Base-by-base conservation (phyloP, 192 early-diverging fungal genomes). In the Coemansia sp. region DNA sequence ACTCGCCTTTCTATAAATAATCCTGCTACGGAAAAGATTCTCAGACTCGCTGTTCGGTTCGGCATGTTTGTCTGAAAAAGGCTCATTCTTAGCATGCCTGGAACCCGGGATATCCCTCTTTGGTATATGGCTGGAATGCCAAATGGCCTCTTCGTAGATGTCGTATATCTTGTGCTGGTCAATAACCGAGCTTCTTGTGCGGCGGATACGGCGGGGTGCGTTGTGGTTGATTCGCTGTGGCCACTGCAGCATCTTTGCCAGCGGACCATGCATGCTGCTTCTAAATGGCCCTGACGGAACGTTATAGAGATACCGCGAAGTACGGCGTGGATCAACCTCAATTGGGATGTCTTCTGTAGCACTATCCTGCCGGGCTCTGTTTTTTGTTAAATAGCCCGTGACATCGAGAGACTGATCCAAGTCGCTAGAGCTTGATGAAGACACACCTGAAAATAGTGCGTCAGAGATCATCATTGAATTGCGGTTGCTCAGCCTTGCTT, bases 161-260 rank as follows among this genome's bases (percentile, higher is more conserved):
- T 76, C 74, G 63, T 82, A 82, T 19, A 82, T 82, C 66, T 76
- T 82, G 71, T 82, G 67, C 59, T 82, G 79, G 42, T 76, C 71
- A 7, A 76, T 32, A 11, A 73, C 63, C 19, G 66, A 65, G 56
- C 70, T 72, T 16, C 61, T 67, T 22, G 67, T 57, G 0, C 71
- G 66, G 1, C 63, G 56, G 8, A 64, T 54, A 32, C 59, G 70
- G 17, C 32, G 59, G 1, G 70, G 67, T 0, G 66, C 38, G 39
- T 25, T 58, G 2, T 74, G 68, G 44, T 66, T 64, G 45, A 81
- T 53, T 37, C 78, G 67, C 32, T 81, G 78, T 20, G 78, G 67
- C 78, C 73, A 81, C 43, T 66, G 51, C 22, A 81, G 46, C 6
- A 72, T 72, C 57, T 70, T 70, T 16, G 72, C 63, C 14, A 79